phyloP scores from a whole-genome alignment of 179 eudicot genomes.

The Vitellaria paradoxa region DNA sequence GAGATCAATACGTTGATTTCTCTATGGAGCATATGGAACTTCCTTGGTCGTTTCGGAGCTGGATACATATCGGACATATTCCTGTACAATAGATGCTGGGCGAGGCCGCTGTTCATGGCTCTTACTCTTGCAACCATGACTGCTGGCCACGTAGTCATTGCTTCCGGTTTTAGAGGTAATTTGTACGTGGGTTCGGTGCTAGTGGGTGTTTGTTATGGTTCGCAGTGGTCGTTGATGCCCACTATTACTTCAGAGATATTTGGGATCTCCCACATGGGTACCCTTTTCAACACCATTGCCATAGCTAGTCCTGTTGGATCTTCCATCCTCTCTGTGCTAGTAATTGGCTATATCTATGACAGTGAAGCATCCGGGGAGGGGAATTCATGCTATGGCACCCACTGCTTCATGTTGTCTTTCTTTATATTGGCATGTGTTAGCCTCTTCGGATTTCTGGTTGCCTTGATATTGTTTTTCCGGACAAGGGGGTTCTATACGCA shows the following conservation, averaged over 20 bases:
- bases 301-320: slow-evolving; percentile 82
- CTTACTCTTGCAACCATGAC: slow-evolving; percentile 64
- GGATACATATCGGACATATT: slow-evolving; percentile 76
- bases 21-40: slow-evolving; percentile 90
- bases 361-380: slow-evolving; percentile 41
- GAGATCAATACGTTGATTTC: slow-evolving; percentile 63
- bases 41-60: slow-evolving; percentile 84
- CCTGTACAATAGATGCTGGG: slow-evolving; percentile 53
- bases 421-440: slow-evolving; percentile 57
- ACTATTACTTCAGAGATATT: slow-evolving; percentile 79
- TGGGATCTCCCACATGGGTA: slow-evolving; percentile 80
- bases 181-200: slow-evolving; percentile 67
- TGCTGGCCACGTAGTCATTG: slow-evolving; percentile 61
- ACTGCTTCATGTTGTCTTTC: slow-evolving; percentile 75
- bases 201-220: slow-evolving; percentile 80
- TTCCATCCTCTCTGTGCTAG: slow-evolving; percentile 61
- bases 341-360: slow-evolving; percentile 70
- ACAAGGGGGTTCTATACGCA: slow-evolving; percentile 52
- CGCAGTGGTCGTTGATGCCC: slow-evolving; percentile 92
- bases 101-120: slow-evolving; percentile 63
- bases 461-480: slow-evolving; percentile 53
- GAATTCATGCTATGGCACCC: slow-evolving; percentile 53
- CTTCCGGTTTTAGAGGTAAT: slow-evolving; percentile 66
- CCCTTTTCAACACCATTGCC: slow-evolving; percentile 79
- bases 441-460: slow-evolving; percentile 49